Percentiles rank a stretch among this genome's conserved stretches.
These are phyloP conservation scores for Pythium dissotocum DNA, from an alignment of 352 stramenopile species.

Conservation along the genomic window DNA sequence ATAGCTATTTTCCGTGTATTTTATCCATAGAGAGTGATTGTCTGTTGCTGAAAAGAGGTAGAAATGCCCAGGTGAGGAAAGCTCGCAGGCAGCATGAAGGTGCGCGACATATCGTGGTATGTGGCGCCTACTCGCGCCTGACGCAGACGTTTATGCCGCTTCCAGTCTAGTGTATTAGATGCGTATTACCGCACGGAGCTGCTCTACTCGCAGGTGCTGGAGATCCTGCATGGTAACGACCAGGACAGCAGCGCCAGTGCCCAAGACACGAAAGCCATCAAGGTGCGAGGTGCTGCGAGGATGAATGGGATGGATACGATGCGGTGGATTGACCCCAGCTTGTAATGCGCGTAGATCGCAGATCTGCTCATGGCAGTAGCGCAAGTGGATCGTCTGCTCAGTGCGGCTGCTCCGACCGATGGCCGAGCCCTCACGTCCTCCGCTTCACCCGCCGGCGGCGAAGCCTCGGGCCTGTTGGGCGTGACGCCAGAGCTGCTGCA, in stretches of 20 bases:
- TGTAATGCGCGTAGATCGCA: conserved; percentile 7
- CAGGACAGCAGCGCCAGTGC: conserved; percentile 1
- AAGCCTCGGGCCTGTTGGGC: conserved; percentile 23
- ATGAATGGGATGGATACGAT: neutral
- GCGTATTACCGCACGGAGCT: conserved; percentile 38
- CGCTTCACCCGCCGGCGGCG: neutral
- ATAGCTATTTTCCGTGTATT: neutral
- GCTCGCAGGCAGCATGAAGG: neutral
- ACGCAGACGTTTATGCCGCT: no score
- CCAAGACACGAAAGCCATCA: conserved; percentile 16
- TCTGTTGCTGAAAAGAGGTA: conserved; percentile 4
- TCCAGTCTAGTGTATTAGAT: conserved; percentile 21
- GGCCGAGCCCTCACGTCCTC: neutral
- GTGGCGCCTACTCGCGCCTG: neutral
- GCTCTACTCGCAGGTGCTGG: conserved; percentile 35
- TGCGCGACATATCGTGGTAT: neutral
- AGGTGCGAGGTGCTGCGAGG: neutral
- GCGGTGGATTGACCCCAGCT: neutral
- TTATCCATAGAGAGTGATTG: conserved; percentile 5
- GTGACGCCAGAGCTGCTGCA: conserved; percentile 29
- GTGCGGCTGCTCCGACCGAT: neutral
- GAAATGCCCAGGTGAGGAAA: neutral
- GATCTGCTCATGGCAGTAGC: conserved; percentile 37
- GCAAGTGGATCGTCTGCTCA: conserved; percentile 36
- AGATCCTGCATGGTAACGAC: conserved; percentile 30